Percentiles rank a stretch among this genome's conserved stretches.
These are phyloP conservation scores for Gossypium trilobum DNA, from an alignment of 441 rosid species.

Conservation along the genomic window DNA sequence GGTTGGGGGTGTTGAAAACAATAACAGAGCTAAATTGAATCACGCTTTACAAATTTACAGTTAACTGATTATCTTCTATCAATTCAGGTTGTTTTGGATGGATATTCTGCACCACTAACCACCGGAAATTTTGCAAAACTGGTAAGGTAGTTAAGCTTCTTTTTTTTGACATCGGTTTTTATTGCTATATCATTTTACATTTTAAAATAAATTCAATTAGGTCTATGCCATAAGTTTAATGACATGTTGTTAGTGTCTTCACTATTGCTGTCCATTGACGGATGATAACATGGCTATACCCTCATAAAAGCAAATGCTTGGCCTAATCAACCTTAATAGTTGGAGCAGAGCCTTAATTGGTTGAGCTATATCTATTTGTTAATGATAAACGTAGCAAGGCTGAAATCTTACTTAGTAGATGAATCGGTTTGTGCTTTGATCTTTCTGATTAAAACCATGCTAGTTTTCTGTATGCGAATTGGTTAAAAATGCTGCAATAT, in stretches of 20 bases:
- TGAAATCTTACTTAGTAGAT: not conserved
- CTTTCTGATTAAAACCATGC: not conserved
- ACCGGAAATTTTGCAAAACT: constrained; percentile 83
- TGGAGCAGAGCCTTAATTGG: not conserved
- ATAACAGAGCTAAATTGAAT: not conserved
- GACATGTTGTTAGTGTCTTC: not conserved
- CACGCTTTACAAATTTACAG: not conserved
- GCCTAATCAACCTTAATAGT: not conserved
- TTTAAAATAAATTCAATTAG: not conserved
- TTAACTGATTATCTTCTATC: constrained; percentile 8
- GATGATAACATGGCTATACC: not conserved
- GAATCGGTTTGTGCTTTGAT: not conserved
- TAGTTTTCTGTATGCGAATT: not conserved
- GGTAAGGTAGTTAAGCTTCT: constrained; percentile 81
- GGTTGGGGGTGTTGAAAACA: not conserved
- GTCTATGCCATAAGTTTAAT: not conserved
- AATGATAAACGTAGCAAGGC: not conserved
- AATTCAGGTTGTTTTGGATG: constrained; percentile 70
- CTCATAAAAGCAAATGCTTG: not conserved
- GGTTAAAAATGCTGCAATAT: not conserved
- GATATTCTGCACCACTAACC: constrained; percentile 87
- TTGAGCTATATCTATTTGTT: not conserved
- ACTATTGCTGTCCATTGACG: not conserved
- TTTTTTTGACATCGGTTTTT: not conserved
- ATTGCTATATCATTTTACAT: not conserved